Conservation (phyloP, 78 protist genomes). For the Protostelium mycophagum region DNA sequence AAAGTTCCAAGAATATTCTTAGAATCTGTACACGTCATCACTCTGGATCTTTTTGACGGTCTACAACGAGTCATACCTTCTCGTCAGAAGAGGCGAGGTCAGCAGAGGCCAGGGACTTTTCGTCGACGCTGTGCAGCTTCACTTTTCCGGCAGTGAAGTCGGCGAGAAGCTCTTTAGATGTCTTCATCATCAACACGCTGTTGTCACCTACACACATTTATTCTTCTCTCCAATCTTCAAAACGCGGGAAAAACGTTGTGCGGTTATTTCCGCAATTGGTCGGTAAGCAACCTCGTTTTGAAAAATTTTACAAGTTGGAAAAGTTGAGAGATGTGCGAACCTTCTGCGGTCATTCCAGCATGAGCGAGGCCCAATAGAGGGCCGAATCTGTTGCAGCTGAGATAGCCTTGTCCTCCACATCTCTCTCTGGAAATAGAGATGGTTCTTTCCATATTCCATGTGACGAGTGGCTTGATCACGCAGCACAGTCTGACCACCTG, state of each 20-base stretch:
- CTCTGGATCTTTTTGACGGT: too few species aligned
- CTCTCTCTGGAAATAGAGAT: conserved; percentile 39
- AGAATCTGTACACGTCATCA: neutral
- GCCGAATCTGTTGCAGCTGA: conserved; percentile 36
- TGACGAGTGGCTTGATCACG: conserved; percentile 50
- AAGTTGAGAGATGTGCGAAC: neutral
- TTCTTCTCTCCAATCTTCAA: neutral
- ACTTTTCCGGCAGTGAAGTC: conserved; percentile 24
- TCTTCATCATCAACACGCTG: conserved; percentile 53
- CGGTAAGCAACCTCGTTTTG: too few species aligned
- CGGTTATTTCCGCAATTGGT: too few species aligned
- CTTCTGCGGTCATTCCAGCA: conserved; percentile 63
- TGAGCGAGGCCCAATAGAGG: conserved; percentile 28
- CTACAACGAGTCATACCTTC: neutral
- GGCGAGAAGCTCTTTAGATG: conserved; percentile 32
- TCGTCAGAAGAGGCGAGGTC: neutral
- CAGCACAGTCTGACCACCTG: conserved; percentile 17
- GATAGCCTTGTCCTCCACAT: conserved; percentile 42
- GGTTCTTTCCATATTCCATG: conserved; percentile 50
- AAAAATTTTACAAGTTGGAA: too few species aligned
- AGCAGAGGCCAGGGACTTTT: neutral
- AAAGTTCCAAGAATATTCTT: neutral
- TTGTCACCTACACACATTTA: conserved; percentile 17
- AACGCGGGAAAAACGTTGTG: neutral
- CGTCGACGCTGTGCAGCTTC: neutral